Conservation (phyloP, 345 rosid species). For the Eucalyptus victrix region DNA sequence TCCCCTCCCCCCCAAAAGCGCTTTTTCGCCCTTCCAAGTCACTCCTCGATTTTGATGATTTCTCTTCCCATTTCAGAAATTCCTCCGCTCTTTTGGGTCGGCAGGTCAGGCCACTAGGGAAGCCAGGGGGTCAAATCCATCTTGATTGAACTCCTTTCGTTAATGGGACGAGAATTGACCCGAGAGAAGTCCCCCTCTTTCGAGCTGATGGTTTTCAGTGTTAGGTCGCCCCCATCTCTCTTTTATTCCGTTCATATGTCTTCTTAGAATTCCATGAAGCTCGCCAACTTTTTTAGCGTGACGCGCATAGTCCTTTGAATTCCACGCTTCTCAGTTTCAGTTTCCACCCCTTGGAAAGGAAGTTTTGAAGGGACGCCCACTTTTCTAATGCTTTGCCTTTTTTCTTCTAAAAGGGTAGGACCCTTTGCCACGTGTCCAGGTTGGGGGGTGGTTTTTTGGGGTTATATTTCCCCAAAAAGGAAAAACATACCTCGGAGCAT, state of each 20-base stretch:
- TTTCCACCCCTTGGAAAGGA: neutral
- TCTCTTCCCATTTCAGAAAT: neutral
- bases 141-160: neutral
- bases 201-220: neutral
- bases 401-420: neutral
- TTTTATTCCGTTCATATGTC: neutral
- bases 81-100: neutral
- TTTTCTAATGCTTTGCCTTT: too few relatives aligned
- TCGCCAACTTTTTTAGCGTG: neutral
- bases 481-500: neutral
- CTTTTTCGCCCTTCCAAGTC: neutral
- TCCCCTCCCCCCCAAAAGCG: neutral
- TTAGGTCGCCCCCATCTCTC: neutral
- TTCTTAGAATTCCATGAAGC: neutral
- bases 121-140: neutral
- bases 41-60: neutral
- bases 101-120: neutral
- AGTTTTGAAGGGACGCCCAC: neutral
- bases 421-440: neutral
- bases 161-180: neutral
- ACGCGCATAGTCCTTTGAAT: neutral
- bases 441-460: neutral
- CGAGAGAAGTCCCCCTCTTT: neutral
- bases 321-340: neutral
- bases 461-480: neutral